These are phyloP conservation scores for Gardenia jasminoides DNA, from an alignment of 257 asterid genomes.

Conservation along the genomic window DNA sequence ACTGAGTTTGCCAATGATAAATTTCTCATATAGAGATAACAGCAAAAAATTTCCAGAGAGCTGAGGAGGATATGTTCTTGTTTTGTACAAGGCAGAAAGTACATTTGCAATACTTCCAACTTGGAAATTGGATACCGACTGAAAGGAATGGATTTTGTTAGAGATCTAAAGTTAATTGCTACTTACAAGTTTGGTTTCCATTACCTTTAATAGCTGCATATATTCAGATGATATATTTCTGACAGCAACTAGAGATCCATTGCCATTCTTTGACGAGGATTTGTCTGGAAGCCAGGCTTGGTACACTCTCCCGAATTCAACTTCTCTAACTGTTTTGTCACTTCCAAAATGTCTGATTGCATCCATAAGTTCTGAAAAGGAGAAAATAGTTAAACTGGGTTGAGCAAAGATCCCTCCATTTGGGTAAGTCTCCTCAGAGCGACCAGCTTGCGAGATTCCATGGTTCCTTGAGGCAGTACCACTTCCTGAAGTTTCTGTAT, in stretches of 20 bases:
- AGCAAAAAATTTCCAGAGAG: background rate
- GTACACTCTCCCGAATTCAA: slow-evolving; percentile 75
- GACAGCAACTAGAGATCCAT: slow-evolving; percentile 55
- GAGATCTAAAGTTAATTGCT: background rate
- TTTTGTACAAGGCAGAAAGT: background rate
- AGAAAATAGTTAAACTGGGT: slow-evolving; percentile 51
- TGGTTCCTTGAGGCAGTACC: slow-evolving; percentile 33
- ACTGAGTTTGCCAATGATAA: too few species aligned
- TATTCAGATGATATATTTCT: slow-evolving; percentile 64
- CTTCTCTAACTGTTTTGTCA: slow-evolving; percentile 67
- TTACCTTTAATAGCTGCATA: slow-evolving; percentile 61
- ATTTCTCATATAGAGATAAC: background rate
- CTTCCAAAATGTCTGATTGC: slow-evolving; percentile 66
- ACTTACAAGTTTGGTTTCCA: background rate
- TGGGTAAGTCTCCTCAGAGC: slow-evolving; percentile 17
- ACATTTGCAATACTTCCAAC: background rate
- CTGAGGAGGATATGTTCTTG: background rate
- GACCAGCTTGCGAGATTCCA: slow-evolving; percentile 28
- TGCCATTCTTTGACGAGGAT: slow-evolving; percentile 30
- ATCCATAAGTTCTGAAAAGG: slow-evolving; percentile 48
- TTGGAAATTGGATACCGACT: background rate
- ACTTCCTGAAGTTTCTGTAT: slow-evolving; percentile 16
- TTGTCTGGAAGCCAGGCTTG: slow-evolving; percentile 70
- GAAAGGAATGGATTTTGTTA: too few species aligned
- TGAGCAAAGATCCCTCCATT: slow-evolving; percentile 44